Evolutionary conservation across 2,329 filamentous ascomycete genomes (phyloP).

Genomic region (Penicillium aurantiogriseum): DNA sequence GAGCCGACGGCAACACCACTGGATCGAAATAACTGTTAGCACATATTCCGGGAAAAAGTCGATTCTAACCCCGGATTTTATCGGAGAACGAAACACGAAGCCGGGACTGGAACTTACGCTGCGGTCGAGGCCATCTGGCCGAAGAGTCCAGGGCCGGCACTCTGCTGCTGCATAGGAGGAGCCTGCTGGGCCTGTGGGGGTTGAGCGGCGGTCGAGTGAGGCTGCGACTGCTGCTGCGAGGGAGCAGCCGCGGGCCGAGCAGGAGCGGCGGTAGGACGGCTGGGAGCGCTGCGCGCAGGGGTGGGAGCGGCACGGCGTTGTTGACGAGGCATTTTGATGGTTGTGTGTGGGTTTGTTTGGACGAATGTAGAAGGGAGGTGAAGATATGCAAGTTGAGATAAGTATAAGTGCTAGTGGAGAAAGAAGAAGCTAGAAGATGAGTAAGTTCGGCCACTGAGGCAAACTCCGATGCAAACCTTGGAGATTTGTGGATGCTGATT

Average conservation of each 20-base stretch:
- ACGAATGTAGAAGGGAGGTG: constrained; percentile 22
- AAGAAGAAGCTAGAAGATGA: constrained; percentile 32
- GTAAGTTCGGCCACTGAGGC: constrained; percentile 23
- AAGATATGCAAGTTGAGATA: constrained; percentile 12
- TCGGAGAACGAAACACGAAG: constrained; percentile 2
- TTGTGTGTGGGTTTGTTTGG: constrained; percentile 15
- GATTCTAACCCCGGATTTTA: constrained; percentile 10
- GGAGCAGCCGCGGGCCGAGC: constrained; percentile 54
- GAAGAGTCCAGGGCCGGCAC: constrained; percentile 78
- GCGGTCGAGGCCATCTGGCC: constrained; percentile 97
- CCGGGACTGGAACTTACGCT: constrained; percentile 67
- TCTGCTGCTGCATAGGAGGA: constrained; percentile 50
- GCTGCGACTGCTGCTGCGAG: constrained; percentile 63
- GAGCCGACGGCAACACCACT: constrained; percentile 97
- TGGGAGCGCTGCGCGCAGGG: constrained; percentile 56
- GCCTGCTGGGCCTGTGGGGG: constrained; percentile 48
- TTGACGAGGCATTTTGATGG: constrained; percentile 71
- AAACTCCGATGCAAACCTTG: constrained; percentile 17
- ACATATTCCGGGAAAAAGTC: not conserved
- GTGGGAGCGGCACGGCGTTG: constrained; percentile 60
- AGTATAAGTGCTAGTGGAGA: constrained; percentile 18
- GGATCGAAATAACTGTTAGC: constrained; percentile 25
- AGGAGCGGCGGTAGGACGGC: constrained; percentile 64
- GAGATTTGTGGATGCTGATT: not conserved
- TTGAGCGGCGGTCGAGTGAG: constrained; percentile 64